Evolutionary conservation across 1,139 yeast genomes (phyloP).

Genomic region (Lodderomyces pseudojiufengensis): DNA sequence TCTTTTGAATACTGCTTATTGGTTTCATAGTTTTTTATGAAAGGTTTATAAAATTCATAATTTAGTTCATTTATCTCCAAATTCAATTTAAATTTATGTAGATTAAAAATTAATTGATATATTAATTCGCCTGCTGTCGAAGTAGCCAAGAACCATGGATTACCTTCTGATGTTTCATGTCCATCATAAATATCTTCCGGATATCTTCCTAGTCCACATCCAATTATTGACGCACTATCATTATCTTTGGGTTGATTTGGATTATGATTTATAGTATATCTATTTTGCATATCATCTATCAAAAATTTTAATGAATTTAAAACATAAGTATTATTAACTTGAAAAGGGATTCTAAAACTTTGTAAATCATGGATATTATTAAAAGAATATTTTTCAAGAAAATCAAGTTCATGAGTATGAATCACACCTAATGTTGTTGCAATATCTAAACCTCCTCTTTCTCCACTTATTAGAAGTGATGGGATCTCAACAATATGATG

Average conservation of each 20-base stretch:
- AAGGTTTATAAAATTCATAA: conserved; percentile 28
- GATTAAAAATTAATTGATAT: conserved; percentile 33
- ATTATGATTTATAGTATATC: conserved; percentile 72
- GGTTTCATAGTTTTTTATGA: conserved; percentile 28
- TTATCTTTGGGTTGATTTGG: too few species aligned
- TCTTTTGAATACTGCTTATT: conserved; percentile 26
- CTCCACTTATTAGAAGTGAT: conserved; percentile 28
- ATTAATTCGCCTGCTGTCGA: conserved; percentile 70
- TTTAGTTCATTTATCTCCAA: conserved; percentile 21
- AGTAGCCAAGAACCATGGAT: conserved; percentile 94
- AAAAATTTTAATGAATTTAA: conserved; percentile 57
- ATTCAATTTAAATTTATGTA: conserved; percentile 22
- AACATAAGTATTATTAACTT: conserved; percentile 51
- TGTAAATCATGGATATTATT: conserved; percentile 4
- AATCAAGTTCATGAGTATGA: conserved; percentile 43
- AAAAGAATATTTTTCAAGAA: background rate
- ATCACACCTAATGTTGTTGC: conserved; percentile 72
- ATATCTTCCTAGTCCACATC: conserved; percentile 84
- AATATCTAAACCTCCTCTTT: conserved; percentile 73
- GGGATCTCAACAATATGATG: conserved; percentile 74
- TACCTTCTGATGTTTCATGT: conserved; percentile 66
- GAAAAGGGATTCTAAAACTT: conserved; percentile 50
- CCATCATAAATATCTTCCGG: conserved; percentile 95
- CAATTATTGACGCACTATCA: conserved; percentile 34
- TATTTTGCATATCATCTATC: conserved; percentile 60